These are phyloP conservation scores for Nothophoma quercina DNA, from an alignment of 2,329 filamentous ascomycete species.

Conservation along the genomic window DNA sequence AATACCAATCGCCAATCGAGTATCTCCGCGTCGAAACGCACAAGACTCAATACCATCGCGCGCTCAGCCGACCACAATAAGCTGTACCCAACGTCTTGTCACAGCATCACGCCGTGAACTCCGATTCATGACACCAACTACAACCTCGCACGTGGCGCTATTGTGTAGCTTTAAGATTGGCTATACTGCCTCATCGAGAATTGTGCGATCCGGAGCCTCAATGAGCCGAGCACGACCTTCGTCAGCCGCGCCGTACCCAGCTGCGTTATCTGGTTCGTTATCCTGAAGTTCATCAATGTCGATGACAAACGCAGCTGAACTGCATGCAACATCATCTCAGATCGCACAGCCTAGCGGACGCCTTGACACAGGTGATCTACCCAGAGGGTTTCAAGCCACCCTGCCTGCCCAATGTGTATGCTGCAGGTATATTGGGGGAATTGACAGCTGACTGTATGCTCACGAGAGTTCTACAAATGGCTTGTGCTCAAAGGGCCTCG, in stretches of 20 bases:
- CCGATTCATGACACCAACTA: slow-evolving; percentile 4
- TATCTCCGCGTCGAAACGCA: neutral
- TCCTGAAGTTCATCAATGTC: too few relatives aligned
- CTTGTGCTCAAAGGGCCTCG: neutral
- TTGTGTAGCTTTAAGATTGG: slow-evolving; percentile 1
- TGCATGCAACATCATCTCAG: too few relatives aligned
- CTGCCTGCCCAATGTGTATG: neutral
- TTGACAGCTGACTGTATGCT: neutral
- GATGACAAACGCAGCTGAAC: too few relatives aligned
- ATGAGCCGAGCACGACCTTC: neutral
- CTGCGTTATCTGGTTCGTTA: too few relatives aligned
- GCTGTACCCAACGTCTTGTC: neutral
- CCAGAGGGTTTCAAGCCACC: too few relatives aligned
- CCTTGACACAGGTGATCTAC: too few relatives aligned
- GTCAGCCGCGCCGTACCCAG: neutral
- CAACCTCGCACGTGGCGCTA: slow-evolving; percentile 19
- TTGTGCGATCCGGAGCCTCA: neutral
- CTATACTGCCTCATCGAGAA: slow-evolving; percentile 4
- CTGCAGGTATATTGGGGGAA: neutral
- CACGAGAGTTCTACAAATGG: neutral
- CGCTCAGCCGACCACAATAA: neutral
- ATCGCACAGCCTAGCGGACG: too few relatives aligned
- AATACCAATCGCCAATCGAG: too few relatives aligned
- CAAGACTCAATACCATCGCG: neutral
- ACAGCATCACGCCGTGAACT: neutral